phyloP scores from a whole-genome alignment of 192 early-diverging fungal species.

The Backusella morwellensis region DNA sequence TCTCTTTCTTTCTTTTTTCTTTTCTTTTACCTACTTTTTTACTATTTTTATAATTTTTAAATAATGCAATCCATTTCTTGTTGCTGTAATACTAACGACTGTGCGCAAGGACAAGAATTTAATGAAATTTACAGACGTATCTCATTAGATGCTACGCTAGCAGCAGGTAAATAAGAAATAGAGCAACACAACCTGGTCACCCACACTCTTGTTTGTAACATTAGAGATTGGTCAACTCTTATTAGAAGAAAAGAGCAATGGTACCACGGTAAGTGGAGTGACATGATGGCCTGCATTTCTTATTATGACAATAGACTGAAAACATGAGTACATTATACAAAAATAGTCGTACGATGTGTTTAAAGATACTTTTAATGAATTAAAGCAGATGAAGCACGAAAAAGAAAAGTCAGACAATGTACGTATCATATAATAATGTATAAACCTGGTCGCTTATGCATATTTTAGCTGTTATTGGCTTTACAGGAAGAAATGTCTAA shows the following conservation, averaged over 20 bases:
- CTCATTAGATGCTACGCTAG: constrained; percentile 4
- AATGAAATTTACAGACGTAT: constrained; percentile 4
- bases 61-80: constrained; percentile 4
- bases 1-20: not conserved
- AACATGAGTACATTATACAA: not conserved
- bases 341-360: not conserved
- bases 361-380: constrained; percentile 7
- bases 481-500: constrained; percentile 4
- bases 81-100: constrained; percentile 5
- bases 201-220: not conserved
- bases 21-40: not conserved
- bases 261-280: not conserved
- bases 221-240: constrained; percentile 6
- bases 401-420: not conserved
- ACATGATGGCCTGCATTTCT: no score
- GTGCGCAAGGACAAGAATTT: not conserved
- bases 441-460: not conserved
- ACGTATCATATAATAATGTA: not conserved
- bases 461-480: not conserved
- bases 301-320: not conserved
- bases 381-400: not conserved
- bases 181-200: not conserved
- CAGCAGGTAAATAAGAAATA: constrained; percentile 10
- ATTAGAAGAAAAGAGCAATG: not conserved
- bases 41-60: not conserved